Evolutionary conservation across 768 basidiomycete genomes (phyloP), one percentile per base, ranked within the genome.

Genomic region (Tremella yokohamensis): DNA sequence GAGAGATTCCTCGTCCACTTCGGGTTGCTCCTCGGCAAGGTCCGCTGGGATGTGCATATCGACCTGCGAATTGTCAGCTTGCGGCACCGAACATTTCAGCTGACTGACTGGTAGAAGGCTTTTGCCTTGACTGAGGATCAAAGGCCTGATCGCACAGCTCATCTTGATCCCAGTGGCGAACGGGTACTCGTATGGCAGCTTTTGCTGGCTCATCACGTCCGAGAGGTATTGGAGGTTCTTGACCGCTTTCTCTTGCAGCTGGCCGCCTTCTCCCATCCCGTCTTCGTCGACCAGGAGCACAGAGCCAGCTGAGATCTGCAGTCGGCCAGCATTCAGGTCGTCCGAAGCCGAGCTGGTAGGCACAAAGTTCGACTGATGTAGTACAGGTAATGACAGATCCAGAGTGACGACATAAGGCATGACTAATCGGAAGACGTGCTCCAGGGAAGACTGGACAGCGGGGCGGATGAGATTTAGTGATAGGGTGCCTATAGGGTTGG

Each of bases 131-230:
- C 70, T 67, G 34, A 72, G 40, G 3, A 76, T 68, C 2, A 68
- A 29, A 11, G 65, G 52, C 38, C 62, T 60, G 1, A 72, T 60
- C 26, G 67, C 66, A 34, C 68, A 65, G 3, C 73, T 68, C 72
- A 76, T 75, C 58, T 72, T 73, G 52, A 76, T 58, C 1, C 62
- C 66, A 18, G 74, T 70, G 56, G 73, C 70, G 52, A 64, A 76
- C 8, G 75, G 75, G 54, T 71, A 76, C 45, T 73, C 67, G 56
- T 76, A 76, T 24, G 65, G 54, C 13, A 76, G 40, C 24, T 56
- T 62, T 49, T 75, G 73, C 38, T 65, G 66, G 38, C 47, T 60
- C 18, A 75, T 47, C 34, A 54, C 58, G 12, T 69, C 66, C 15
- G 58, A 52, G 49, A 76, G 39, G 1, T 68, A 63, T 40, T 68